phyloP scores from a whole-genome alignment of 2,329 filamentous ascomycete genomes.

The Penicillium paneum region DNA sequence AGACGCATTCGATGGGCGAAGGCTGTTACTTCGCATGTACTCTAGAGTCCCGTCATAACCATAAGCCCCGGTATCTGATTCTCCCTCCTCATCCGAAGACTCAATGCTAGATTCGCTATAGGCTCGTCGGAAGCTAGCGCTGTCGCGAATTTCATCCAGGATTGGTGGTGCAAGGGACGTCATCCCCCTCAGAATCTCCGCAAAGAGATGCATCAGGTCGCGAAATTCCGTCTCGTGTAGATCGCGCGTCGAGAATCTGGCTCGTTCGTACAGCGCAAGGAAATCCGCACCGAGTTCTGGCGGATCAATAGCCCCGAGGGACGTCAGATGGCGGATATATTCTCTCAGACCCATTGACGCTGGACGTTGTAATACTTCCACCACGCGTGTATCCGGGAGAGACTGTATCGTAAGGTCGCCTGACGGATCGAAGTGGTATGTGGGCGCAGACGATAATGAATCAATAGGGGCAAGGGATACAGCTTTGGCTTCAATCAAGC shows the following conservation, averaged over 20 bases:
- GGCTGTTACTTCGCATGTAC: conserved; percentile 26
- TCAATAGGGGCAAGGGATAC: conserved; percentile 73
- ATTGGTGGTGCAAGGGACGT: conserved; percentile 56
- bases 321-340: conserved; percentile 70
- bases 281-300: conserved; percentile 57
- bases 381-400: conserved; percentile 63
- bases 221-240: conserved; percentile 71
- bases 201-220: conserved; percentile 78
- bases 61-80: conserved; percentile 35
- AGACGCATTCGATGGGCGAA: conserved; percentile 27
- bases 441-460: conserved; percentile 43
- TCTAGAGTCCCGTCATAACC: conserved; percentile 22
- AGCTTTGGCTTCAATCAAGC: conserved; percentile 88
- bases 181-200: conserved; percentile 76
- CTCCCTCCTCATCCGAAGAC: conserved; percentile 40
- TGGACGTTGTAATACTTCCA: conserved; percentile 68
- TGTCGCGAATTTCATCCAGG: conserved; percentile 42
- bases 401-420: conserved; percentile 35
- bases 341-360: conserved; percentile 70
- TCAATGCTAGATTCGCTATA: conserved; percentile 37
- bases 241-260: conserved; percentile 72
- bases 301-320: conserved; percentile 61
- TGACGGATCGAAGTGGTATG: conserved; percentile 34
- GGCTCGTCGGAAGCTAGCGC: conserved; percentile 20
- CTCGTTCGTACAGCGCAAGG: conserved; percentile 73